Percentiles rank a stretch among this genome's conserved stretches.
These are phyloP conservation scores for Ceratobasidium sp. DNA, from an alignment of 1,284 basidiomycete species.

Conservation along the genomic window DNA sequence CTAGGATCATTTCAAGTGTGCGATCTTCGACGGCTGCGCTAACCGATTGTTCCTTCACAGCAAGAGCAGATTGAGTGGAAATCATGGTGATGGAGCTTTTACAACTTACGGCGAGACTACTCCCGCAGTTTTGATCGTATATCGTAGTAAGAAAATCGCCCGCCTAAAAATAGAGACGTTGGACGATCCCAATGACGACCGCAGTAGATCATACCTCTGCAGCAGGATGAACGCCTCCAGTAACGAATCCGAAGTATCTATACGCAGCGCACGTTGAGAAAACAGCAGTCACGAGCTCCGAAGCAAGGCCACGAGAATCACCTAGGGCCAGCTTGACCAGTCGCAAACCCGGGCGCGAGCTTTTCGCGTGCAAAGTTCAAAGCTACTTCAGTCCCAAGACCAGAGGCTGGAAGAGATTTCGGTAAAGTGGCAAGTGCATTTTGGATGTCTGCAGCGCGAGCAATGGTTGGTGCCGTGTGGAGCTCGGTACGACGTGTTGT, in stretches of 20 bases:
- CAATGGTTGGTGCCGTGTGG: conserved; percentile 18
- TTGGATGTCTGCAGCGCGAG: conserved; percentile 21
- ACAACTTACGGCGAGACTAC: conserved; percentile 13
- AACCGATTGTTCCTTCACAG: conserved; percentile 56
- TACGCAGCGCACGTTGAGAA: conserved; percentile 48
- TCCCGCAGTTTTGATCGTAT: conserved; percentile 59
- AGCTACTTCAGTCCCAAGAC: conserved; percentile 55
- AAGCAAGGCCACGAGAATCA: conserved; percentile 2
- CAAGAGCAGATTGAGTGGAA: neutral
- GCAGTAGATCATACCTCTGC: conserved; percentile 60
- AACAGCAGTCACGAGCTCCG: neutral
- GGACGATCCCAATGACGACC: neutral
- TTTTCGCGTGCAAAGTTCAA: conserved; percentile 53
- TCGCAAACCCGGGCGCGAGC: conserved; percentile 57
- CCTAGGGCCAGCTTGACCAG: conserved; percentile 58
- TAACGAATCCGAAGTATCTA: conserved; percentile 65
- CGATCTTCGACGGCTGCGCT: conserved; percentile 60
- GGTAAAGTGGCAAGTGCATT: conserved; percentile 39
- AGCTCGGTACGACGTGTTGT: neutral
- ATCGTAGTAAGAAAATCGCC: conserved; percentile 53
- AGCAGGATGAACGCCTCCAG: conserved; percentile 60
- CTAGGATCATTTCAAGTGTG: conserved; percentile 60
- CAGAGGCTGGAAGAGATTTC: conserved; percentile 52
- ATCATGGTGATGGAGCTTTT: neutral
- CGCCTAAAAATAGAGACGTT: conserved; percentile 35